phyloP scores from a whole-genome alignment of 1,139 yeast species.

The Citeromyces hawaiiensis region DNA sequence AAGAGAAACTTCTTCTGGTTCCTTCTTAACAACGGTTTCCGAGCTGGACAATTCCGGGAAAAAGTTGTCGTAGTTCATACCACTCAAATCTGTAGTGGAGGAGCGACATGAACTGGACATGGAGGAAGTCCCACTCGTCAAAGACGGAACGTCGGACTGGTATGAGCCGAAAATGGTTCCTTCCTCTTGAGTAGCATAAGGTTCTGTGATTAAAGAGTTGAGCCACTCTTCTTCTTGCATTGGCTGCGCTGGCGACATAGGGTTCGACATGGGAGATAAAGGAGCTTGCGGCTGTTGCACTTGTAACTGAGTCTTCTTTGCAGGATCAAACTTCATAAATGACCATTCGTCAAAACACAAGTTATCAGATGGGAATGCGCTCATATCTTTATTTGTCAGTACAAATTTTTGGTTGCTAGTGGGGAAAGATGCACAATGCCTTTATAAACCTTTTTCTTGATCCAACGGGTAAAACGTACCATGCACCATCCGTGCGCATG shows the following conservation, averaged over 20 bases:
- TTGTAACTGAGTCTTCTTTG: neutral
- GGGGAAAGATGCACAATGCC: neutral
- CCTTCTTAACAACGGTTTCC: neutral
- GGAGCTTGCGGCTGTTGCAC: neutral
- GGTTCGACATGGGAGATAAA: neutral
- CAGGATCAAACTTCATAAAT: neutral
- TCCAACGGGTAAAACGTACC: neutral
- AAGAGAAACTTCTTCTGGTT: neutral
- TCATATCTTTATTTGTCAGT: neutral
- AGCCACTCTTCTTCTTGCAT: constrained; percentile 1
- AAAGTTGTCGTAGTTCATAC: neutral
- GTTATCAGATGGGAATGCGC: neutral
- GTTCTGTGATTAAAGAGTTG: neutral
- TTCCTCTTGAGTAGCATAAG: neutral
- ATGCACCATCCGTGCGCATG: constrained; percentile 1
- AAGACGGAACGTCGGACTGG: neutral
- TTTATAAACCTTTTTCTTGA: neutral
- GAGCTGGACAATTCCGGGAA: neutral
- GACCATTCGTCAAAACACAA: neutral
- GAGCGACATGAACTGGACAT: neutral
- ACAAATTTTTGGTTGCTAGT: neutral
- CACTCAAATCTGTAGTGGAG: neutral
- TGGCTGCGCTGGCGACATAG: neutral
- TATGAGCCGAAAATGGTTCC: neutral
- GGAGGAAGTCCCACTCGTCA: neutral